phyloP scores from a whole-genome alignment of 2,329 filamentous ascomycete genomes.

The Aspergillus piperis region DNA sequence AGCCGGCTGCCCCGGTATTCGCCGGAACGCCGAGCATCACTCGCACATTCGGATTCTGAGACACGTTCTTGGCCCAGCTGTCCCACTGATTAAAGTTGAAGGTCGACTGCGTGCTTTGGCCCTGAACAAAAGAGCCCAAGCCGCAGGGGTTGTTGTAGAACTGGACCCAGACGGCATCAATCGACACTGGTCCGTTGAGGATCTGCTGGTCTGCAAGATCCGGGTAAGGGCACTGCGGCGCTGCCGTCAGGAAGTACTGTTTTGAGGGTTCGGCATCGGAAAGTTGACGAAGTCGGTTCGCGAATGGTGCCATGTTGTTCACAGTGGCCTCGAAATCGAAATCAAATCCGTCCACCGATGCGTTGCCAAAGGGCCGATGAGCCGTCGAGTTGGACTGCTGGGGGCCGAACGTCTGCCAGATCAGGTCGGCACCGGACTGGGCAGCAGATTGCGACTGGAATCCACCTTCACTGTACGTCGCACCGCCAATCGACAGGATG shows the following conservation, averaged over 20 bases:
- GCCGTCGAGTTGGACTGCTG: constrained; percentile 32
- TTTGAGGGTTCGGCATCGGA: constrained; percentile 57
- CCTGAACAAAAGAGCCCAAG: constrained; percentile 52
- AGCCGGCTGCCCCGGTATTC: constrained; percentile 53
- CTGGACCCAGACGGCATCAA: constrained; percentile 65
- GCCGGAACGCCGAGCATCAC: constrained; percentile 64
- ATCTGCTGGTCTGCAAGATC: constrained; percentile 61
- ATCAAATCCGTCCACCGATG: constrained; percentile 73
- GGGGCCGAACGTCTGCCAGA: constrained; percentile 74
- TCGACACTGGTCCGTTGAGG: constrained; percentile 55
- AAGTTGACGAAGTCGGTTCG: constrained; percentile 55
- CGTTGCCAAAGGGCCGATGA: constrained; percentile 66
- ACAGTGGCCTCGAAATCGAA: constrained; percentile 69
- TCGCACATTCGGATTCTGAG: constrained; percentile 62
- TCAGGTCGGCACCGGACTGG: constrained; percentile 57
- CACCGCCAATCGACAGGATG: constrained; percentile 70
- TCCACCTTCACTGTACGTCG: constrained; percentile 68
- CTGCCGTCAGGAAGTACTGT: constrained; percentile 62
- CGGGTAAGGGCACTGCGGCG: constrained; percentile 69
- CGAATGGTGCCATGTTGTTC: constrained; percentile 64
- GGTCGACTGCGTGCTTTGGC: constrained; percentile 49
- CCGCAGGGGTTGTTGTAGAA: constrained; percentile 73
- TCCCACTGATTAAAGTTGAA: constrained; percentile 69
- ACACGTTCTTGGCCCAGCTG: constrained; percentile 61
- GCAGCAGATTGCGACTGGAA: constrained; percentile 60